These are phyloP conservation scores for Coemansia sp. DNA, from an alignment of 192 early-diverging fungal species.

Conservation along the genomic window DNA sequence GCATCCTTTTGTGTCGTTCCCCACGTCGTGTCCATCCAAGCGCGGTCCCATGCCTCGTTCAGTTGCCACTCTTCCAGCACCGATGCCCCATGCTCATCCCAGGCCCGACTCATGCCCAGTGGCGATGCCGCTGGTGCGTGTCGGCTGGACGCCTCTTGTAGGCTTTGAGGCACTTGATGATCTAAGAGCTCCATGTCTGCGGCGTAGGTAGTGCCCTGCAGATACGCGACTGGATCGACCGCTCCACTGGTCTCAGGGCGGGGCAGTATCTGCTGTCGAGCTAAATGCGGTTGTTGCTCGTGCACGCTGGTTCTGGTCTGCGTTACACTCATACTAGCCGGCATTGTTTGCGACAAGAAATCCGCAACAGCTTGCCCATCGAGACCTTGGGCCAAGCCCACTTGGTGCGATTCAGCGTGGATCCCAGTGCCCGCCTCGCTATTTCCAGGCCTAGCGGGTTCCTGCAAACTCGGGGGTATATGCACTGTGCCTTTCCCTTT, in stretches of 20 bases:
- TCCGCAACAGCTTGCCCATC: constrained; percentile 32
- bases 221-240: constrained; percentile 30
- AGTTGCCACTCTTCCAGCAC: constrained; percentile 49
- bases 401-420: constrained; percentile 81
- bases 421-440: not conserved
- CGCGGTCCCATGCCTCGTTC: constrained; percentile 50
- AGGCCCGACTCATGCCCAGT: constrained; percentile 10
- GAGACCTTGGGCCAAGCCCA: constrained; percentile 60
- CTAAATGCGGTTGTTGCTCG: not conserved
- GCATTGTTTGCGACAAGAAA: constrained; percentile 33
- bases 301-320: not conserved
- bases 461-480: not conserved
- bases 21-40: constrained; percentile 51
- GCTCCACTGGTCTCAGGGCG: not conserved
- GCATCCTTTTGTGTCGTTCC: constrained; percentile 17
- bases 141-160: not conserved
- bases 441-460: not conserved
- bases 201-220: constrained; percentile 36
- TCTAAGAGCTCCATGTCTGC: constrained; percentile 35
- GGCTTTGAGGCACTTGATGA: constrained; percentile 14
- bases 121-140: constrained; percentile 11
- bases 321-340: constrained; percentile 29
- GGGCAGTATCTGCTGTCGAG: constrained; percentile 2
- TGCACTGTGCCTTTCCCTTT: not conserved
- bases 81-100: constrained; percentile 41